Evolutionary conservation across 2,329 filamentous ascomycete genomes (phyloP).

Genomic region (Elsinoe ampelina): DNA sequence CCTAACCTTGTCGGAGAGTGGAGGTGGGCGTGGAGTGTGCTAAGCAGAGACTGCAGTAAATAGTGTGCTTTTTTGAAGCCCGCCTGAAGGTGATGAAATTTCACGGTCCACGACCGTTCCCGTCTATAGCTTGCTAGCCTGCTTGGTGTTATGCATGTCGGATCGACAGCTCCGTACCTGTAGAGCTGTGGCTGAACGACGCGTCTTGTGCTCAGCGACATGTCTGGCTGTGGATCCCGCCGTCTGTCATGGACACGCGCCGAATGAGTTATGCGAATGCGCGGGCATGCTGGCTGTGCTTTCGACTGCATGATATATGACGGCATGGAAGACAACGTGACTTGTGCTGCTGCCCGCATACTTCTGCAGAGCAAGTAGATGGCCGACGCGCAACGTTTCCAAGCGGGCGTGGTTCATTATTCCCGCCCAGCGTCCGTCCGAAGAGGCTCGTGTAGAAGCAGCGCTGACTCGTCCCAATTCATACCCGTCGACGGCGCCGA

Average conservation of each 20-base stretch:
- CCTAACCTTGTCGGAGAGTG: background rate
- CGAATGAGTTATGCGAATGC: too few relatives aligned
- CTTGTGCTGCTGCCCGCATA: background rate
- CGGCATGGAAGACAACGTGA: too few relatives aligned
- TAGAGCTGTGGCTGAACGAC: conserved; percentile 5
- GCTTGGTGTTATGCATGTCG: conserved; percentile 1
- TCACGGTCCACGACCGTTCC: background rate
- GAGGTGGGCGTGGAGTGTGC: conserved; percentile 2
- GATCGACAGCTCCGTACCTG: conserved; percentile 3
- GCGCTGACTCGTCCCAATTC: background rate
- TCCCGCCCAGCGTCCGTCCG: background rate
- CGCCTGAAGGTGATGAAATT: background rate
- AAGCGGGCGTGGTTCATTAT: background rate
- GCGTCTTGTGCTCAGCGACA: background rate
- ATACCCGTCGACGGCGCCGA: background rate
- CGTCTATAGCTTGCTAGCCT: background rate
- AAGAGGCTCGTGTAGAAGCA: background rate
- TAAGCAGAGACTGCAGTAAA: conserved; percentile 11
- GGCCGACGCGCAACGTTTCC: background rate
- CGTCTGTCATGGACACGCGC: background rate
- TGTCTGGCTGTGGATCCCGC: background rate
- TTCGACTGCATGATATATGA: too few relatives aligned
- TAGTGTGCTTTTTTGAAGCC: background rate
- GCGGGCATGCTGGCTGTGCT: too few relatives aligned
- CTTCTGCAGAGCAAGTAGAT: too few relatives aligned